Evolutionary conservation across 2,329 filamentous ascomycete species (phyloP), one percentile per base, ranked within the genome.

Genomic region (Cercospora sesami): DNA sequence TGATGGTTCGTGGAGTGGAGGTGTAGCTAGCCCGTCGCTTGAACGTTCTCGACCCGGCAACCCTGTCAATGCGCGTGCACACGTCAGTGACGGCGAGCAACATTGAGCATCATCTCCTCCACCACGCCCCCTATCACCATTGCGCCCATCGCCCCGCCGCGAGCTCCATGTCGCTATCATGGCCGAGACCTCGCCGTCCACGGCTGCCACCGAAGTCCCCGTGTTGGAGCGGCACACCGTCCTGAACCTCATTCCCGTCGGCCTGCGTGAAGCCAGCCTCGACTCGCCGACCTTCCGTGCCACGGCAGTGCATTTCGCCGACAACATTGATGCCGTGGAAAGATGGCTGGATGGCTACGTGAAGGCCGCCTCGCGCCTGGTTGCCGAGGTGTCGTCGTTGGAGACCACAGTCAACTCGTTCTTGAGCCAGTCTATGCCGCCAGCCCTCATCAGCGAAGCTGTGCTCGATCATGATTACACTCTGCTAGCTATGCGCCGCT

Each of bases 251-350:
- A 71, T 72, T 26, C 71, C 69, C 65, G 71, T 72, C 16, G 89
- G 90, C 69, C 86, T 98, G 74, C 95, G 94, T 82, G 95, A 99
- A 86, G 95, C 95, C 61, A 91, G 93, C 21, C 91, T 98, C 82
- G 95, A 99, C 81, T 97, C 94, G 45, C 95, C 95, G 28, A 96
- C 94, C 39, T 98, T 98, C 80, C 92, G 95, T 72, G 92, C 94
- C 58, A 92, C 92, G 23, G 88, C 92, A 51, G 83, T 91, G 58
- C 93, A 97, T 81, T 97, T 97, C 78, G 86, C 89, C 71, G 95
- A 98, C 72, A 94, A 99, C 82, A 88, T 97, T 75, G 95, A 98
- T 72, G 86, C 89, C 65, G 87, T 98, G 68, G 95, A 98, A 80
- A 89, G 88, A 85, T 99, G 95, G 95, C 91, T 99, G 31, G 93